Base-by-base conservation (phyloP, 2,329 filamentous ascomycete species). In the Fusarium algeriense region DNA sequence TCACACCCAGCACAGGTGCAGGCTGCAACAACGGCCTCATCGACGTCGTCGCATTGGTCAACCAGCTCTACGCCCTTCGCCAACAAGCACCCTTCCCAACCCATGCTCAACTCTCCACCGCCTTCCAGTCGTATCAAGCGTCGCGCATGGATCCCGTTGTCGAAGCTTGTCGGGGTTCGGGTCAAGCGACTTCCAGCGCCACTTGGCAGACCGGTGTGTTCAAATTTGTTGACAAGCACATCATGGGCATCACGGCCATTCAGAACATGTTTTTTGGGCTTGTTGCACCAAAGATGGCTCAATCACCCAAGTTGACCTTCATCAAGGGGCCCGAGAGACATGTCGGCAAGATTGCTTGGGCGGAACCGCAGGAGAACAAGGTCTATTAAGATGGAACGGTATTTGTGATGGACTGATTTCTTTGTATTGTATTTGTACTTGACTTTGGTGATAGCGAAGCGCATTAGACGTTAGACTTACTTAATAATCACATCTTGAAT, bases 11-110 rank as follows among this genome's bases (percentile, higher is more conserved):
- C 50, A 73, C 79, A 0, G 81, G 80, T 0, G 72, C 76, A 1
- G 81, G 81, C 1, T 78, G 78, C 40, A 82, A 83, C 67, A 78
- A 78, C 23, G 81, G 78, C 0, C 71, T 83, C 2, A 75, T 79
- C 37, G 80, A 82, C 17, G 60, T 80, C 2, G 74, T 79, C 7
- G 73, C 66, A 1, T 64, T 81, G 2, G 67, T 68, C 54, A 81
- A 81, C 53, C 68, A 71, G 13, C 72, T 81, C 10, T 58, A 74
- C 34, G 38, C 50, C 9, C 30, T 58, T 6, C 32, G 58, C 2
- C 28, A 69, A 15, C 37, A 63, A 12, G 50, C 38, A 0, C 26
- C 15, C 12, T 19, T 15, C 4, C 54, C 52, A 10, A 35, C 48
- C 0, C 32, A 56, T 0, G 6, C 15, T 2, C 45, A 73, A 11